Evolutionary conservation across 352 stramenopile species (phyloP), one percentile per base, ranked within the genome.

Genomic region (Blastocystis hominis): DNA sequence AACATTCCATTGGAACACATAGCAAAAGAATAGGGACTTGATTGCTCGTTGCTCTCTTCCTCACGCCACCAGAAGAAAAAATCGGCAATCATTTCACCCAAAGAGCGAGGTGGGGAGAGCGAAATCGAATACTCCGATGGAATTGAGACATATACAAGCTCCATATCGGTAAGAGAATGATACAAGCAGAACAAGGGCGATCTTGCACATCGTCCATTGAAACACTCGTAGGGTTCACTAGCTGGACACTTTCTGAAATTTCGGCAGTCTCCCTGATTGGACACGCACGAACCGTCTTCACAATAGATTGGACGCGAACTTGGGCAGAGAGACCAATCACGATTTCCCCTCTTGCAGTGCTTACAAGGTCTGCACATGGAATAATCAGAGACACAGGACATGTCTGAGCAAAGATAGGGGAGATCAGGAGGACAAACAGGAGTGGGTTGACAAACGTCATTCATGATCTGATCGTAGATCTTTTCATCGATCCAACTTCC

Each of bases 341-440:
- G 30, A 30, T 34, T 81, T 53, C 44, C 63, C 36, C 47, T 24
- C 44, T 36, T 64, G 72, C 72, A 81, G 44, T 66, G 24, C 0
- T 53, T n/a, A 44, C 72, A 81, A n/a, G 72, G 30, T 5, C 46
- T 13, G 66, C 72, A 81, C 17, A n/a, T 1, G 2, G 46, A 20
- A 46, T 64, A 68, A 34, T 81, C 72, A 10, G 24, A 34, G 17
- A 81, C 72, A 63, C 72, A 81, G 24, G 59, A n/a, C 72, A 81
- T 81, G 36, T 81, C 54, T 2, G 72, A 9, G 40, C 72, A 81
- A 3, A 81, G 24, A 40, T 50, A 66, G 0, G 72, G 72, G 1
- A 24, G 20, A 10, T 81, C 72, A 9, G 20, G 9, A n/a, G 72
- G 72, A 63, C 72, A 81, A 1, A 17, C 10, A 5, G 72, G 72